Evolutionary conservation across 2,329 filamentous ascomycete species (phyloP).

Genomic region (Fusarium caatingaense): DNA sequence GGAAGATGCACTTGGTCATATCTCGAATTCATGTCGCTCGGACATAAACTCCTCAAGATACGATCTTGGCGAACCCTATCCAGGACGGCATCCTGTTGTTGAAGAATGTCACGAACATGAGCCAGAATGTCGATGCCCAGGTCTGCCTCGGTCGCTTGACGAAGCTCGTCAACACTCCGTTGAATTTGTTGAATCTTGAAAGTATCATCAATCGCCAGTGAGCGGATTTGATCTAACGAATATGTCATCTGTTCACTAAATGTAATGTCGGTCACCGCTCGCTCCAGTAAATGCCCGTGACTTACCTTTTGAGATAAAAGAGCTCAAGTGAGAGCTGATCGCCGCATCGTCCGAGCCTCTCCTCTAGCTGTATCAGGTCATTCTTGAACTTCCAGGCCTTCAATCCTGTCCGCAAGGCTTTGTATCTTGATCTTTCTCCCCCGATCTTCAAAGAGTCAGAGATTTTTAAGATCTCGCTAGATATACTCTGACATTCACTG

Average conservation of each 20-base stretch:
- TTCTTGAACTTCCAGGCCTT: neutral
- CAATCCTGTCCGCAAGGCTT: accelerated
- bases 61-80: neutral
- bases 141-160: neutral
- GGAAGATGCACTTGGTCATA: neutral
- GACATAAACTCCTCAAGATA: neutral
- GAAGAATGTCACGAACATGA: accelerated
- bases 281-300: accelerated
- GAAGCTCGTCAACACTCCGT: neutral
- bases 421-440: accelerated
- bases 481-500: neutral
- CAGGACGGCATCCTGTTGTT: neutral
- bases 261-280: accelerated
- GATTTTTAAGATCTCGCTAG: neutral
- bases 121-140: accelerated
- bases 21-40: neutral
- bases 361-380: accelerated
- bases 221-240: accelerated
- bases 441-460: accelerated
- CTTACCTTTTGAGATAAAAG: neutral
- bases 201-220: accelerated
- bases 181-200: accelerated
- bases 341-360: accelerated
- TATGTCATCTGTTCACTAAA: accelerated
- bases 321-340: neutral